Conservation (phyloP, 1,139 yeast genomes). For the Entelexis paramagnoliae region DNA sequence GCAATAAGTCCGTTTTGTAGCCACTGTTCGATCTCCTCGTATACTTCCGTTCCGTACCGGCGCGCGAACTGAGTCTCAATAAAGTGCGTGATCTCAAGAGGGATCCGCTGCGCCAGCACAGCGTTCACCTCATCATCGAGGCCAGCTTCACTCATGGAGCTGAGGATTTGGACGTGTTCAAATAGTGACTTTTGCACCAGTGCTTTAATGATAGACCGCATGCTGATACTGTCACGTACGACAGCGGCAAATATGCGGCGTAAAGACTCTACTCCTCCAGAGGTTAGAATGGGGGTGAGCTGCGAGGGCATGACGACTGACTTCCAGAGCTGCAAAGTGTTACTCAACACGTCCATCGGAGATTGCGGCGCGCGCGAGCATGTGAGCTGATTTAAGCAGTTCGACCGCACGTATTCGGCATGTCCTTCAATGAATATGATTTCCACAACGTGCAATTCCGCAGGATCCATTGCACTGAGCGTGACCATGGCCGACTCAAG, state of each 20-base stretch:
- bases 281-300: not conserved
- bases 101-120: slow-evolving; percentile 11
- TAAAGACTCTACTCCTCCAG: not conserved
- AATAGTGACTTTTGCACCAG: not conserved
- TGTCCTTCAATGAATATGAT: not conserved
- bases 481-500: slow-evolving; percentile 1
- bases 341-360: not conserved
- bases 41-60: not conserved
- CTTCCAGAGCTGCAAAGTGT: slow-evolving; percentile 3
- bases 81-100: slow-evolving; percentile 4
- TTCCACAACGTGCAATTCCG: not conserved
- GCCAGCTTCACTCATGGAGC: slow-evolving; percentile 7
- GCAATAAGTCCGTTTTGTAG: not conserved
- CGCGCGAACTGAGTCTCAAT: not conserved
- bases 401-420: not conserved
- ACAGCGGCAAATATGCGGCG: slow-evolving; percentile 10
- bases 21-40: slow-evolving; percentile 8
- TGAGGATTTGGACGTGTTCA: not conserved
- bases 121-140: slow-evolving; percentile 14
- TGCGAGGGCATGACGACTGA: slow-evolving; percentile 2
- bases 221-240: slow-evolving; percentile 8
- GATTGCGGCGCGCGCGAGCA: not conserved
- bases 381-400: not conserved
- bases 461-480: not conserved
- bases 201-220: not conserved